Conservation (phyloP, 2,329 filamentous ascomycete species). For the Mycosphaerella sp. region DNA sequence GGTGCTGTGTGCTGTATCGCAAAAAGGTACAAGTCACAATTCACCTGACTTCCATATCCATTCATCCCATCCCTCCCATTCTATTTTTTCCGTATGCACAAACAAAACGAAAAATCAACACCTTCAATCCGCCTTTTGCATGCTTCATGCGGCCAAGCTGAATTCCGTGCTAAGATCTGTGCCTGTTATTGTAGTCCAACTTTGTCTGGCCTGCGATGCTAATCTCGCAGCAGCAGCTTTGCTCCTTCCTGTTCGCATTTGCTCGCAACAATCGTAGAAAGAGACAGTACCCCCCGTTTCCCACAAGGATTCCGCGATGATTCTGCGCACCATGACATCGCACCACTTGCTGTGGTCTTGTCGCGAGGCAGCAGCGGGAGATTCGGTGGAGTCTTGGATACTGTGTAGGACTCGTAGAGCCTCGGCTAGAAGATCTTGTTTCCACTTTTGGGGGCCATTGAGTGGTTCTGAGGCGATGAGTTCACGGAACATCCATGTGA, state of each 20-base stretch:
- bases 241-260: slow-evolving; percentile 16
- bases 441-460: slow-evolving; percentile 16
- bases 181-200: slow-evolving; percentile 15
- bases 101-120: too few relatives aligned
- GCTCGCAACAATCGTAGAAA: slow-evolving; percentile 20
- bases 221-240: slow-evolving; percentile 16
- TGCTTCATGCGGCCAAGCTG: slow-evolving; percentile 3
- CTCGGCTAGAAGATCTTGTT: slow-evolving; percentile 15
- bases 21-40: too few relatives aligned
- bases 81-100: too few relatives aligned
- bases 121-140: too few relatives aligned
- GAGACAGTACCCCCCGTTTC: slow-evolving; percentile 12
- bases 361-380: slow-evolving; percentile 12
- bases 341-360: slow-evolving; percentile 17
- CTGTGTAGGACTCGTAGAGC: slow-evolving; percentile 14
- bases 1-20: too few relatives aligned
- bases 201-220: slow-evolving; percentile 13
- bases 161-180: slow-evolving; percentile 15
- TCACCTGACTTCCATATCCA: too few relatives aligned
- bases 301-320: slow-evolving; percentile 18
- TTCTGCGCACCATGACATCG: slow-evolving; percentile 17
- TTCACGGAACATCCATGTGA: slow-evolving; percentile 18
- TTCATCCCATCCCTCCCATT: too few relatives aligned
- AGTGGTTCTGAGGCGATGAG: slow-evolving; percentile 15
- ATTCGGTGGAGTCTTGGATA: slow-evolving; percentile 16